Evolutionary conservation across 2,329 filamentous ascomycete genomes (phyloP).

Genomic region (Dactylonectria macrodidyma): DNA sequence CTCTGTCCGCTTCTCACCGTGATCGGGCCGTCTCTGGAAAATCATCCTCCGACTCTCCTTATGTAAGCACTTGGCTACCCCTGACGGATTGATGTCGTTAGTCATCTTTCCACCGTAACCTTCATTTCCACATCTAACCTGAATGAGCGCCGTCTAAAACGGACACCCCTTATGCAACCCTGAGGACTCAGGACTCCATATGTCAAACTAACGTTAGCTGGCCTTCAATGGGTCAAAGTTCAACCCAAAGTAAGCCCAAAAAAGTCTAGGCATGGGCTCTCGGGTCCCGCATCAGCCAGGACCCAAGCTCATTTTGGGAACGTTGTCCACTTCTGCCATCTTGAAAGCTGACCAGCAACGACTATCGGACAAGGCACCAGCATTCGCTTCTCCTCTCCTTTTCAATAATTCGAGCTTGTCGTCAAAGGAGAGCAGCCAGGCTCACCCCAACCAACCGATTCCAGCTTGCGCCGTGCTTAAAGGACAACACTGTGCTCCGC

Average conservation of each 20-base stretch:
- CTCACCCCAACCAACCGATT: conserved; percentile 1
- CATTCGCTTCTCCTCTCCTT: conserved; percentile 24
- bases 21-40: conserved; percentile 32
- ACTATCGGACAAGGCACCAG: conserved; percentile 30
- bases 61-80: neutral
- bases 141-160: conserved; percentile 18
- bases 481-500: conserved; percentile 25
- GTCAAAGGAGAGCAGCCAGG: conserved; percentile 11
- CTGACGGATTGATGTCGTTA: neutral
- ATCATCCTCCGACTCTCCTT: conserved; percentile 22
- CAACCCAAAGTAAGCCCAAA: conserved; percentile 22
- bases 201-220: conserved; percentile 16
- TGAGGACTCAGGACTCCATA: conserved; percentile 4
- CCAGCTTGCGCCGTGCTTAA: neutral
- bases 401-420: conserved; percentile 22
- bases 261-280: conserved; percentile 22
- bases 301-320: conserved; percentile 34
- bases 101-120: conserved; percentile 6
- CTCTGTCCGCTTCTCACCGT: neutral
- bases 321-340: conserved; percentile 36
- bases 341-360: conserved; percentile 22
- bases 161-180: neutral
- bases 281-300: conserved; percentile 24
- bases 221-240: conserved; percentile 10
- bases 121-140: conserved; percentile 1